phyloP scores from a whole-genome alignment of 306 rosid species.

The Prunus fruticosa region DNA sequence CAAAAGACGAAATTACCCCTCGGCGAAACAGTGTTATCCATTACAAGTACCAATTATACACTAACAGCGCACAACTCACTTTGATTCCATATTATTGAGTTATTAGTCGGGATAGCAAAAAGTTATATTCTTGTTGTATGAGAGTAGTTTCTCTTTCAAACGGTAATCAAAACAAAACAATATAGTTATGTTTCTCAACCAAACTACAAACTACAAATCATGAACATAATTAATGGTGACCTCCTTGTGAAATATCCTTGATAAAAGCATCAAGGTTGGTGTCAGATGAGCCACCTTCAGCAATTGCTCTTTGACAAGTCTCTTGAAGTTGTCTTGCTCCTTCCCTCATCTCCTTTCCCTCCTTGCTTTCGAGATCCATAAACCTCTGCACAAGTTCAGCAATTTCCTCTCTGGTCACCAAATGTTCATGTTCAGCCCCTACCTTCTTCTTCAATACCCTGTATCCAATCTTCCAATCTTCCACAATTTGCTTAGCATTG shows the following conservation, averaged over 20 bases:
- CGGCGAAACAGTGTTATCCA: no score
- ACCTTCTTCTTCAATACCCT: conserved; percentile 29
- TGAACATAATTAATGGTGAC: not conserved
- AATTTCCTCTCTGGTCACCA: conserved; percentile 36
- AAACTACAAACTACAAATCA: not conserved
- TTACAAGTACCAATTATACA: no score
- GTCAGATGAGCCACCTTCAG: conserved; percentile 36
- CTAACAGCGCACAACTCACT: no score
- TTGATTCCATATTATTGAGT: no score
- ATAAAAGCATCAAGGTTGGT: conserved; percentile 31
- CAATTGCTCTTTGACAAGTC: conserved; percentile 24
- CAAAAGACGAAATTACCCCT: no score
- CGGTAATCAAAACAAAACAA: no score
- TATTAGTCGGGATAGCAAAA: accelerated
- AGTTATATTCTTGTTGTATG: no score
- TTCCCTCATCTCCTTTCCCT: conserved; percentile 20
- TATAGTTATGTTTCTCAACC: no score
- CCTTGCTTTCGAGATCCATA: conserved; percentile 26
- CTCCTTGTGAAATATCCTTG: not conserved
- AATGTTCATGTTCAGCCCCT: not conserved
- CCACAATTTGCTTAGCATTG: conserved; percentile 38
- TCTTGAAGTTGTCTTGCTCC: conserved; percentile 19
- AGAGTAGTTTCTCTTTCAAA: no score
- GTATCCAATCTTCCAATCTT: conserved; percentile 44
- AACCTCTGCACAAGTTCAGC: conserved; percentile 16